phyloP scores from a whole-genome alignment of 164 flowering plant species.

The Magnolia sinica region DNA sequence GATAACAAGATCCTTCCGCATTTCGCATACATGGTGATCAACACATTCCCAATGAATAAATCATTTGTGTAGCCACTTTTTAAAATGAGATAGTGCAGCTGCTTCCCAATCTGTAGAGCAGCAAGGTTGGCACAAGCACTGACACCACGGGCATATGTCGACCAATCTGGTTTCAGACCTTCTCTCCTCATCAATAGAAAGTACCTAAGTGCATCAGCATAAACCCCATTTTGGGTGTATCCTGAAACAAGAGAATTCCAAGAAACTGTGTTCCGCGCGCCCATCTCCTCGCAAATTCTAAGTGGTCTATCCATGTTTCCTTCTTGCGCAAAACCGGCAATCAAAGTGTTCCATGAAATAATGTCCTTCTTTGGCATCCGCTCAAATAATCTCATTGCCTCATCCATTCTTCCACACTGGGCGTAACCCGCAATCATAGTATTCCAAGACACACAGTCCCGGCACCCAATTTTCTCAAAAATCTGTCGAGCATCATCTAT shows the following conservation, averaged over 20 bases:
- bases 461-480: constrained; percentile 8
- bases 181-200: constrained; percentile 15
- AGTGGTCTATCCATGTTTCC: constrained; percentile 14
- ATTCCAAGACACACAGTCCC: constrained; percentile 18
- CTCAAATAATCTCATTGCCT: constrained; percentile 10
- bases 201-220: constrained; percentile 13
- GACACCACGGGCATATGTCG: constrained; percentile 18
- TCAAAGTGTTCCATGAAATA: constrained; percentile 14
- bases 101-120: constrained; percentile 17
- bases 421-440: constrained; percentile 16
- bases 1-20: constrained; percentile 17
- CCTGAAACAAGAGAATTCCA: constrained; percentile 21
- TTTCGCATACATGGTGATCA: constrained; percentile 22
- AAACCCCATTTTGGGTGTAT: constrained; percentile 16
- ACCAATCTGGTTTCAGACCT: constrained; percentile 16
- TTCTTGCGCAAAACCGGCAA: constrained; percentile 12
- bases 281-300: constrained; percentile 18
- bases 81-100: constrained; percentile 15
- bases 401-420: constrained; percentile 14
- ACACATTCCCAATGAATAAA: constrained; percentile 18
- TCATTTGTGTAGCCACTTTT: constrained; percentile 18
- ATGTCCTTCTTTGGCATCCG: constrained; percentile 14
- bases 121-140: constrained; percentile 22
- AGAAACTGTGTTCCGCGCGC: constrained; percentile 46
- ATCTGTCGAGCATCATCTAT: constrained; percentile 17